Evolutionary conservation across 495 filamentous ascomycete species (phyloP).

Genomic region (Trichoderma gamsii): DNA sequence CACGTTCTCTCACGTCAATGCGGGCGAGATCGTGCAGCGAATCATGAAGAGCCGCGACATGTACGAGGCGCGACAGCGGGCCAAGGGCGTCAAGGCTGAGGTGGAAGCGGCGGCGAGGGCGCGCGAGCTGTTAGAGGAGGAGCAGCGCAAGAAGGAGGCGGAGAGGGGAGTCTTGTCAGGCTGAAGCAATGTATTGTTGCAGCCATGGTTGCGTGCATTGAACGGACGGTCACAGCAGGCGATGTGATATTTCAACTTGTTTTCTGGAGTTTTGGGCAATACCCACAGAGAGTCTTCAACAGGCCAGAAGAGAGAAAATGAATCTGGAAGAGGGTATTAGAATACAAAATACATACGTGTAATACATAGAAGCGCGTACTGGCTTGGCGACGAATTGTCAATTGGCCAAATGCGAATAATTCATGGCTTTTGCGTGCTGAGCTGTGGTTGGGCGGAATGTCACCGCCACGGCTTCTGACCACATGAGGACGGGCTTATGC

Average conservation of each 20-base stretch:
- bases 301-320: neutral
- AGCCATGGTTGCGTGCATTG: neutral
- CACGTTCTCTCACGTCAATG: constrained; percentile 80
- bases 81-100: constrained; percentile 76
- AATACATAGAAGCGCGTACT: neutral
- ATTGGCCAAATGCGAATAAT: neutral
- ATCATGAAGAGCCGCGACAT: constrained; percentile 77
- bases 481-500: neutral
- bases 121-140: constrained; percentile 50
- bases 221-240: neutral
- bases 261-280: neutral
- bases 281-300: constrained; percentile 11
- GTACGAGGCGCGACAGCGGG: constrained; percentile 85
- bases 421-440: neutral
- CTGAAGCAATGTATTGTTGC: neutral
- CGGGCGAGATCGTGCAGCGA: constrained; percentile 80
- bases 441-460: neutral
- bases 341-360: no score
- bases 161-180: neutral
- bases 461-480: constrained; percentile 2
- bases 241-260: neutral
- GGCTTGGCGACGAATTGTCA: neutral
- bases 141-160: constrained; percentile 39
- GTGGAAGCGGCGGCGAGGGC: constrained; percentile 56
- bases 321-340: no score